Percentiles rank a stretch among this genome's conserved stretches.
Evolutionary conservation across 2,329 filamentous ascomycete genomes (phyloP).

Genomic region (Hansfordia pulvinata): DNA sequence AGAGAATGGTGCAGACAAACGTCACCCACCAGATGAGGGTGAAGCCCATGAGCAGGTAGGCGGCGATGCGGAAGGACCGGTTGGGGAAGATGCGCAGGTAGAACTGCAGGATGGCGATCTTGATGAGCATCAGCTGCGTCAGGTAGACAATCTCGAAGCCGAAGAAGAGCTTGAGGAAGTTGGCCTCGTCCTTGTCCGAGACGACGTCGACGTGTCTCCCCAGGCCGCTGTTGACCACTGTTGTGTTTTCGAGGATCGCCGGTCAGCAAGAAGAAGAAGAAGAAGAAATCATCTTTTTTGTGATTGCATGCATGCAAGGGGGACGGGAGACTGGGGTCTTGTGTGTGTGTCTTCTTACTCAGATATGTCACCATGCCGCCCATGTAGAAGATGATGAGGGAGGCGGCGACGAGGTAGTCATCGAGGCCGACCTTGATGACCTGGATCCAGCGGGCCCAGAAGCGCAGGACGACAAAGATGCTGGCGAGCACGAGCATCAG

Average conservation of each 20-base stretch:
- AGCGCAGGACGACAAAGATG: slow-evolving; percentile 4
- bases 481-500: slow-evolving; percentile 5
- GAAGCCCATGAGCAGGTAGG: slow-evolving; percentile 5
- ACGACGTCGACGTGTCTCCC: slow-evolving; percentile 3
- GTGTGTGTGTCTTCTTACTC: not conserved
- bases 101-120: slow-evolving; percentile 11
- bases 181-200: not conserved
- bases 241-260: not conserved
- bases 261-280: not conserved
- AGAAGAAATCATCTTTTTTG: not conserved
- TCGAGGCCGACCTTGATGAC: slow-evolving; percentile 4
- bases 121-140: slow-evolving; percentile 7
- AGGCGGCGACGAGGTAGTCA: slow-evolving; percentile 4
- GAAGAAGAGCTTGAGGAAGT: slow-evolving; percentile 6
- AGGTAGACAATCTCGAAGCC: slow-evolving; percentile 7
- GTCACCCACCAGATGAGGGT: slow-evolving; percentile 11
- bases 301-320: not conserved
- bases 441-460: slow-evolving; percentile 5
- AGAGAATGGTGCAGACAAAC: slow-evolving; percentile 17
- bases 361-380: slow-evolving; percentile 4
- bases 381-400: too few relatives aligned
- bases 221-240: slow-evolving; percentile 7
- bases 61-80: slow-evolving; percentile 6
- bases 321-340: too few relatives aligned
- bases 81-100: slow-evolving; percentile 14